Percentiles rank a stretch among this genome's conserved stretches.
These are phyloP conservation scores for Staphylotrichum tortipilum DNA, from an alignment of 495 filamentous ascomycete genomes.

Conservation along the genomic window DNA sequence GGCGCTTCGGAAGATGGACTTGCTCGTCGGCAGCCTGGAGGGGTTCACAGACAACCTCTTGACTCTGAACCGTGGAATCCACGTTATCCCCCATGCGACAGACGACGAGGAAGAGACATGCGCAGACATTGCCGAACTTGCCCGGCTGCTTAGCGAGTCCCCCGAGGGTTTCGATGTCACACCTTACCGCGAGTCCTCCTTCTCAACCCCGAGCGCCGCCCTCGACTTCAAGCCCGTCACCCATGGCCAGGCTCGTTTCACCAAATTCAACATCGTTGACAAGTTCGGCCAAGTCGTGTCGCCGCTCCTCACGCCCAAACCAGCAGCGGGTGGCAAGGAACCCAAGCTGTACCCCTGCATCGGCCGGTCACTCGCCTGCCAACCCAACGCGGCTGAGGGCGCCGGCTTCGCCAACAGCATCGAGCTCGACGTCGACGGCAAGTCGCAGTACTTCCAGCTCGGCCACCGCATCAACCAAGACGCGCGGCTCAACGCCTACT, in stretches of 20 bases:
- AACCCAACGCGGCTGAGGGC: background rate
- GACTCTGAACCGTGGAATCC: slow-evolving; percentile 33
- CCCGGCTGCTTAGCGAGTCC: background rate
- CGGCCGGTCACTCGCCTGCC: no score
- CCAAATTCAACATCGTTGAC: slow-evolving; percentile 44
- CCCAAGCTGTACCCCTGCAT: slow-evolving; percentile 24
- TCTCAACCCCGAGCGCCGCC: background rate
- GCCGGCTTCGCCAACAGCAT: no score
- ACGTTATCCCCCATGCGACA: slow-evolving; percentile 37
- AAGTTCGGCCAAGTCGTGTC: slow-evolving; percentile 45
- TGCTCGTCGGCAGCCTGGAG: slow-evolving; percentile 29
- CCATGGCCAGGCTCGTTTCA: slow-evolving; percentile 42
- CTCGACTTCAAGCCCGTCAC: slow-evolving; percentile 37
- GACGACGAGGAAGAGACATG: no score
- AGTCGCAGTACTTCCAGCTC: slow-evolving; percentile 37
- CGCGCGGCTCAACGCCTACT: slow-evolving; percentile 35
- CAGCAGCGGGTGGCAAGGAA: slow-evolving; percentile 8
- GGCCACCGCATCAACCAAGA: slow-evolving; percentile 42
- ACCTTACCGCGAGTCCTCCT: background rate
- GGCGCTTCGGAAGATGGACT: background rate
- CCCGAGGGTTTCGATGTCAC: background rate
- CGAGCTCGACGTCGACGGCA: no score
- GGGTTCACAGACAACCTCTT: slow-evolving; percentile 37
- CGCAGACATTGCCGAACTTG: no score
- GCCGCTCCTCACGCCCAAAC: slow-evolving; percentile 25